Evolutionary conservation across 2,329 filamentous ascomycete genomes (phyloP).

Genomic region (Paraphoma chrysanthemicola): DNA sequence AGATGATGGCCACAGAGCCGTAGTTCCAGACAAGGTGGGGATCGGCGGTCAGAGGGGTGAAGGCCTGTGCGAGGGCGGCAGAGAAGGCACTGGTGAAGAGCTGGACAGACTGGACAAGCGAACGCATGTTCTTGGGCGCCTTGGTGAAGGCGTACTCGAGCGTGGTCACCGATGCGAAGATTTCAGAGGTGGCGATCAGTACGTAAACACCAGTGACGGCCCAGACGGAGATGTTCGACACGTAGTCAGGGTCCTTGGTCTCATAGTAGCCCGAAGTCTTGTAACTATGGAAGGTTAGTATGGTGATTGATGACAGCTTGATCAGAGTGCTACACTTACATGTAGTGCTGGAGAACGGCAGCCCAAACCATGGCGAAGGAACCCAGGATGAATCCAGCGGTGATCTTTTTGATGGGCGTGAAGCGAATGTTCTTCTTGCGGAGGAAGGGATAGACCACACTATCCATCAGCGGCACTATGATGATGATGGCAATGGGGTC

Average conservation of each 20-base stretch:
- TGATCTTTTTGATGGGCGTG: slow-evolving; percentile 79
- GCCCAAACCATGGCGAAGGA: slow-evolving; percentile 67
- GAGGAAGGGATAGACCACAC: slow-evolving; percentile 71
- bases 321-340: slow-evolving; percentile 30
- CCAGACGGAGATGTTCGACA: slow-evolving; percentile 60
- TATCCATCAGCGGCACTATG: slow-evolving; percentile 74
- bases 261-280: slow-evolving; percentile 58
- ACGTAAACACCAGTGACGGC: slow-evolving; percentile 60
- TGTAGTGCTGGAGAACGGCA: slow-evolving; percentile 63
- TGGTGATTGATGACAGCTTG: too few relatives aligned
- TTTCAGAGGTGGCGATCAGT: slow-evolving; percentile 65
- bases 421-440: slow-evolving; percentile 70
- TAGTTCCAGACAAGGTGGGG: slow-evolving; percentile 46
- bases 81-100: slow-evolving; percentile 47
- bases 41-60: slow-evolving; percentile 34
- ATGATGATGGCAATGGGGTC: slow-evolving; percentile 78
- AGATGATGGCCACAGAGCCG: slow-evolving; percentile 43
- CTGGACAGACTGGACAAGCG: slow-evolving; percentile 45
- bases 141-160: slow-evolving; percentile 79
- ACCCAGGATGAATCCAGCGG: slow-evolving; percentile 71
- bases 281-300: slow-evolving; percentile 46
- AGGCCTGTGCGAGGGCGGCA: slow-evolving; percentile 38
- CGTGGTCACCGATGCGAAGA: slow-evolving; percentile 71
- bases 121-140: slow-evolving; percentile 69
- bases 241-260: slow-evolving; percentile 45